These are phyloP conservation scores for Catenaria anguillulae DNA, from an alignment of 371 early-diverging fungal genomes.

Conservation along the genomic window DNA sequence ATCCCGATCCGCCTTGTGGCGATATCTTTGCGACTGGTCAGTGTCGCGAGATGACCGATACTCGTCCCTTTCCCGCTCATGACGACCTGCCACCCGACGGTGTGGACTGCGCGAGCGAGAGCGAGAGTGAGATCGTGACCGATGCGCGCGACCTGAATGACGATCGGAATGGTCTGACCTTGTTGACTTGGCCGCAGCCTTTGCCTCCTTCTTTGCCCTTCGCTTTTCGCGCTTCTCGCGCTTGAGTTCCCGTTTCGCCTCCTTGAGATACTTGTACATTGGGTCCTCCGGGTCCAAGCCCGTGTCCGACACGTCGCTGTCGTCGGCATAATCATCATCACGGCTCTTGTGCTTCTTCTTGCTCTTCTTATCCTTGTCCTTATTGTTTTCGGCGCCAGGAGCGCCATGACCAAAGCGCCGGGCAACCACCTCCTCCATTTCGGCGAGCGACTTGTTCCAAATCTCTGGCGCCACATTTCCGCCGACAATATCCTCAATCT, in stretches of 20 bases:
- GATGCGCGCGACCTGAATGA: too few species aligned
- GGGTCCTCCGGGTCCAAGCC: slow-evolving; percentile 64
- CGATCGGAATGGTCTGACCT: too few species aligned
- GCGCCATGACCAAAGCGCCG: background rate
- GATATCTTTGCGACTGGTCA: too few species aligned
- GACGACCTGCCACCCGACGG: too few species aligned
- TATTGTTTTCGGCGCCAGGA: slow-evolving; percentile 16
- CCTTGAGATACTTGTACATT: slow-evolving; percentile 52
- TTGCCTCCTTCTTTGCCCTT: slow-evolving; percentile 20
- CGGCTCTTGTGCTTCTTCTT: too few species aligned
- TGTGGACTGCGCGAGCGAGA: too few species aligned
- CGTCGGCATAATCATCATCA: slow-evolving; percentile 20
- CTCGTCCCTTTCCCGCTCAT: too few species aligned
- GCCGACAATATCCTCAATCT: slow-evolving; percentile 6
- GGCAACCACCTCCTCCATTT: slow-evolving; percentile 6
- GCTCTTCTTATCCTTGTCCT: too few species aligned
- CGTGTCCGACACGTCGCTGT: slow-evolving; percentile 16
- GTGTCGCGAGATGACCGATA: too few species aligned
- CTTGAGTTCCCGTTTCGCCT: slow-evolving; percentile 27
- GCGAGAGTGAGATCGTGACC: too few species aligned
- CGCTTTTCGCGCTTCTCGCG: slow-evolving; percentile 10
- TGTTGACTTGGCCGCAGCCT: slow-evolving; percentile 27
- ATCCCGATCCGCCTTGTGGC: too few species aligned
- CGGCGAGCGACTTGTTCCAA: slow-evolving; percentile 17
- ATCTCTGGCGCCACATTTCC: slow-evolving; percentile 47